phyloP scores from a whole-genome alignment of 2,329 filamentous ascomycete species.

The Triangularia setosa region DNA sequence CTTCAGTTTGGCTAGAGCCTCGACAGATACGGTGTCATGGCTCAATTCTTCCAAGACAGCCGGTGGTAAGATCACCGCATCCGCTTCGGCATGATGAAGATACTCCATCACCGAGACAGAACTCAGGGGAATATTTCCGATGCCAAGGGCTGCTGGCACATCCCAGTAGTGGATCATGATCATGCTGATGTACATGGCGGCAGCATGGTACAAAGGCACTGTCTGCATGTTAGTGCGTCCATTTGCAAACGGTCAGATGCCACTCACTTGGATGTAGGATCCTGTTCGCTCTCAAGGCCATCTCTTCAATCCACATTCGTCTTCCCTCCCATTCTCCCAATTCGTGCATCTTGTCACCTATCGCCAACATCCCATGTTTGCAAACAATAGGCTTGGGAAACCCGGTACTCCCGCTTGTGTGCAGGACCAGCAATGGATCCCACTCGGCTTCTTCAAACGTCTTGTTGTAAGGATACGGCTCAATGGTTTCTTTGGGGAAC shows the following conservation, averaged over 20 bases:
- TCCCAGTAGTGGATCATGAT: slow-evolving; percentile 32
- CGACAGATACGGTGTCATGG: slow-evolving; percentile 30
- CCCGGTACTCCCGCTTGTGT: slow-evolving; percentile 46
- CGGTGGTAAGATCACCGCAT: slow-evolving; percentile 34
- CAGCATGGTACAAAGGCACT: slow-evolving; percentile 41
- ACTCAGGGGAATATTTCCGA: slow-evolving; percentile 34
- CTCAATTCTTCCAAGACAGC: slow-evolving; percentile 43
- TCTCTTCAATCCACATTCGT: slow-evolving; percentile 13
- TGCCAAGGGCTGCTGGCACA: slow-evolving; percentile 28
- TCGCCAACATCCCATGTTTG: slow-evolving; percentile 36
- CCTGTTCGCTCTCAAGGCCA: slow-evolving; percentile 18
- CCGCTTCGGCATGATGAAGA: slow-evolving; percentile 27
- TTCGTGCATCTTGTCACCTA: slow-evolving; percentile 32
- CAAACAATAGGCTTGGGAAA: slow-evolving; percentile 44
- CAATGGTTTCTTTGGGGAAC: slow-evolving; percentile 34
- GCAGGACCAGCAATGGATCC: slow-evolving; percentile 40
- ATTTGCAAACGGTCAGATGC: neutral
- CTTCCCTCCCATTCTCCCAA: slow-evolving; percentile 21
- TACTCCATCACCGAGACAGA: slow-evolving; percentile 33
- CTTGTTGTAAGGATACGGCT: slow-evolving; percentile 38
- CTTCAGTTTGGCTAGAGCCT: slow-evolving; percentile 32
- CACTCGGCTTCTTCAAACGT: slow-evolving; percentile 40
- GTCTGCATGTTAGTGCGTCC: neutral
- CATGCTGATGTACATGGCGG: slow-evolving; percentile 28
- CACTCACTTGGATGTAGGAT: slow-evolving; percentile 24